A percentile compares a stretch with the other conserved stretches of the same genome.
These are phyloP conservation scores for Penicillium arizonense DNA, from an alignment of 495 filamentous ascomycete species.

Conservation along the genomic window DNA sequence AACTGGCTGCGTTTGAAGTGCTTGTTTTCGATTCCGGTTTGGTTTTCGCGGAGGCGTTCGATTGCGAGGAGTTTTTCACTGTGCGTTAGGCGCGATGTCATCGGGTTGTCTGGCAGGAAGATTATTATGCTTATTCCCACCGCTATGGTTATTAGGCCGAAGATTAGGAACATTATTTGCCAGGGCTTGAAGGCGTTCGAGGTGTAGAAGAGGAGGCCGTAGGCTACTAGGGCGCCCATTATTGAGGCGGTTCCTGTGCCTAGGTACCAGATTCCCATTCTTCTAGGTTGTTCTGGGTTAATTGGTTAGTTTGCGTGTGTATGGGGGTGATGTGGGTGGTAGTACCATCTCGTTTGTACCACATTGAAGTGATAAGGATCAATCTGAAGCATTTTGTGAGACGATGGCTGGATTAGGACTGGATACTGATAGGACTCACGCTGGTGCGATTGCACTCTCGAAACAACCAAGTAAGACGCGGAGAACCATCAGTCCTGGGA, in stretches of 20 bases:
- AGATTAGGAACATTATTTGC: slow-evolving; percentile 43
- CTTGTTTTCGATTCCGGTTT: slow-evolving; percentile 56
- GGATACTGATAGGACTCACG: slow-evolving; percentile 36
- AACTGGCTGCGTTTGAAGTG: slow-evolving; percentile 51
- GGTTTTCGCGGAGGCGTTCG: slow-evolving; percentile 53
- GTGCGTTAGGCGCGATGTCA: slow-evolving; percentile 43
- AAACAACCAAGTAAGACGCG: slow-evolving; percentile 66
- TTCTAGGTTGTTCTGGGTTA: slow-evolving; percentile 52
- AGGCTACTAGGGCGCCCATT: slow-evolving; percentile 58
- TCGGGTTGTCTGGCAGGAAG: slow-evolving; percentile 50
- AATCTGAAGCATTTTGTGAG: slow-evolving; percentile 44
- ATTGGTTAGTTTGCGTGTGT: neutral
- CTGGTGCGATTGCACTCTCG: slow-evolving; percentile 61
- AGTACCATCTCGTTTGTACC: slow-evolving; percentile 28
- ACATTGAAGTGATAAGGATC: slow-evolving; percentile 34
- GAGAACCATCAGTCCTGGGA: slow-evolving; percentile 40
- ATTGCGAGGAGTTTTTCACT: slow-evolving; percentile 51
- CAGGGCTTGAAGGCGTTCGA: slow-evolving; percentile 29
- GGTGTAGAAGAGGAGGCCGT: slow-evolving; percentile 26
- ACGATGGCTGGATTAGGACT: slow-evolving; percentile 37
- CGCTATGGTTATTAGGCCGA: slow-evolving; percentile 35
- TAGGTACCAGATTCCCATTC: slow-evolving; percentile 65
- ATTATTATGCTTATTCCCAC: slow-evolving; percentile 32
- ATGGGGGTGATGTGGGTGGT: neutral
- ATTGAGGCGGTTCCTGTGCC: slow-evolving; percentile 63